Evolutionary conservation across 495 filamentous ascomycete species (phyloP).

Genomic region (Lentithecium fluviatile): DNA sequence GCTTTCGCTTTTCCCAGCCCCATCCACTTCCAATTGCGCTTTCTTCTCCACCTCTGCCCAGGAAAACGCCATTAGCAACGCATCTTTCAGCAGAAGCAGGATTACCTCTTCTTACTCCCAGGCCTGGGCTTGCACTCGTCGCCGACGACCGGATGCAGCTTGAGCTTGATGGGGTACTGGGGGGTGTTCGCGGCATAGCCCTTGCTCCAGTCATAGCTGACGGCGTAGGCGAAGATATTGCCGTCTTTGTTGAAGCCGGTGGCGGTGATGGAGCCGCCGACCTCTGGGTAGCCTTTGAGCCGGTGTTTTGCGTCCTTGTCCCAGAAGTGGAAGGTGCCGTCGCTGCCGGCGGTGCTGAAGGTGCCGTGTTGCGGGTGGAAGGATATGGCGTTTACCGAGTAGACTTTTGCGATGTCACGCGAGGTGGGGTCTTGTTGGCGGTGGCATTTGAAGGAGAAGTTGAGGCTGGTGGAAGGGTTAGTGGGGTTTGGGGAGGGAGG

Average conservation of each 20-base stretch:
- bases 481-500: not conserved
- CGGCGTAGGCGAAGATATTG: conserved; percentile 82
- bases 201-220: conserved; percentile 95
- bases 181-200: conserved; percentile 73
- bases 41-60: not conserved
- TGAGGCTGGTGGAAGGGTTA: conserved; percentile 51
- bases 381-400: conserved; percentile 81
- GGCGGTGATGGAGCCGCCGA: conserved; percentile 75
- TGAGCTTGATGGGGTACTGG: conserved; percentile 74
- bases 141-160: conserved; percentile 72
- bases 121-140: conserved; percentile 83
- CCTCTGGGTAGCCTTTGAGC: conserved; percentile 82
- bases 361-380: conserved; percentile 87
- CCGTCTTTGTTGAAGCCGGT: conserved; percentile 75
- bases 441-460: conserved; percentile 94
- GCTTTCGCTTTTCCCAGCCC: too few relatives aligned
- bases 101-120: conserved; percentile 67
- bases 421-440: conserved; percentile 66
- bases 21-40: too few relatives aligned
- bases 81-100: too few relatives aligned
- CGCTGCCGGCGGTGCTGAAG: conserved; percentile 84
- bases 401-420: conserved; percentile 73
- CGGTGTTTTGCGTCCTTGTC: conserved; percentile 86
- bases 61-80: not conserved
- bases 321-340: conserved; percentile 80